Evolutionary conservation across 1,284 basidiomycete species (phyloP).

Genomic region (Pterulicium gracile): DNA sequence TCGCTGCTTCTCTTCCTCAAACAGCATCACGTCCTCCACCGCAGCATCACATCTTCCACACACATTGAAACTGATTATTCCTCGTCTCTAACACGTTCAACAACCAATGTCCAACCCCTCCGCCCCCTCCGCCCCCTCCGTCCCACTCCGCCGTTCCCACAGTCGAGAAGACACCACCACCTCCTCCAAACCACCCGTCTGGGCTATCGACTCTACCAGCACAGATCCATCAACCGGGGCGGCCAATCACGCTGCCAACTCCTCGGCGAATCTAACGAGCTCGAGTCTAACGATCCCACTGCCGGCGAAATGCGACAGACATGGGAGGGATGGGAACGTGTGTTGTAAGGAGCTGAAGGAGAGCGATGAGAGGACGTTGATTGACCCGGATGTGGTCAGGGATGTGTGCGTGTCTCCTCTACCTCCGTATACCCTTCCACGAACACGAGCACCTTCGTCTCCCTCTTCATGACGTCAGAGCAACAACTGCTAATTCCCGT

Average conservation of each 20-base stretch:
- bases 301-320: constrained; percentile 48
- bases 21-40: no score
- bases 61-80: no score
- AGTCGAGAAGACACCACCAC: neutral
- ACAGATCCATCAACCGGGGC: constrained; percentile 16
- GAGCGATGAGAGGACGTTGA: constrained; percentile 65
- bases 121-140: neutral
- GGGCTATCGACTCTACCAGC: constrained; percentile 40
- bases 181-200: constrained; percentile 39
- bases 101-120: no score
- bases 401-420: constrained; percentile 52
- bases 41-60: no score
- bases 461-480: constrained; percentile 1
- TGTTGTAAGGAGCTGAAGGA: constrained; percentile 79
- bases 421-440: constrained; percentile 2
- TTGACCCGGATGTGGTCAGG: constrained; percentile 79
- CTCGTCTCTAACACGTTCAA: no score
- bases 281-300: constrained; percentile 24
- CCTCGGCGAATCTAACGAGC: neutral
- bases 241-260: neutral
- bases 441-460: constrained; percentile 1
- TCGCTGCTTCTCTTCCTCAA: no score
- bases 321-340: constrained; percentile 44
- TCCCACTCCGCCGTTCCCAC: neutral
- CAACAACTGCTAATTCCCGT: neutral